Percentiles rank a stretch among this genome's conserved stretches.
These are phyloP conservation scores for Tilletia indica DNA, from an alignment of 1,284 basidiomycete genomes.

Conservation along the genomic window DNA sequence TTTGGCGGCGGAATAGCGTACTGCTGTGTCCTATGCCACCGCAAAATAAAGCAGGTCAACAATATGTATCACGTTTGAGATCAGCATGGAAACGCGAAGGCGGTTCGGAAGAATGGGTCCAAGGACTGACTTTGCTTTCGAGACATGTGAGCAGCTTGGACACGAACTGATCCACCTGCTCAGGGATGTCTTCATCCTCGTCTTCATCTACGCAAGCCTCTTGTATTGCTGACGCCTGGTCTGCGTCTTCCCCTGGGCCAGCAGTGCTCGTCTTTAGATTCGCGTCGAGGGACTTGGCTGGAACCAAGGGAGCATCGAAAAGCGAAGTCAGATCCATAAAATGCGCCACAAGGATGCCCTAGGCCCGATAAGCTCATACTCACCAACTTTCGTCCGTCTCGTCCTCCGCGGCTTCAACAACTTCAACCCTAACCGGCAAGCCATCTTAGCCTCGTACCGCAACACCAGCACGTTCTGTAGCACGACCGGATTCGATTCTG, in stretches of 20 bases:
- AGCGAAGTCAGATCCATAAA: too few species aligned
- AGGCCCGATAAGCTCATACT: background rate
- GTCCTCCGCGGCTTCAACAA: slow-evolving; percentile 34
- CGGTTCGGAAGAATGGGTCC: background rate
- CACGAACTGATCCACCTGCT: slow-evolving; percentile 73
- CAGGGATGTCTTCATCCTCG: slow-evolving; percentile 61
- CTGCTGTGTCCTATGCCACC: slow-evolving; percentile 75
- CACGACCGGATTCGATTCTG: background rate
- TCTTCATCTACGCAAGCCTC: background rate
- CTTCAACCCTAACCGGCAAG: slow-evolving; percentile 44
- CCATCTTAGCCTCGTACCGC: slow-evolving; percentile 50
- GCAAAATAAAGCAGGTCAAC: too few species aligned
- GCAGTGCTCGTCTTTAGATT: background rate
- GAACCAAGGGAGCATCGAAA: background rate
- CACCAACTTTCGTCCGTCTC: background rate
- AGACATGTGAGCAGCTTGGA: slow-evolving; percentile 67
- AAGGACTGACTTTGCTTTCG: slow-evolving; percentile 71
- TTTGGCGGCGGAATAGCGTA: slow-evolving; percentile 93
- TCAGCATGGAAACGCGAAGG: slow-evolving; percentile 3
- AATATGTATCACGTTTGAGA: background rate
- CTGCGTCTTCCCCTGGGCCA: background rate
- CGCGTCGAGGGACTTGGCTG: background rate
- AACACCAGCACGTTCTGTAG: slow-evolving; percentile 34
- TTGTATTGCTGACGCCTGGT: background rate
- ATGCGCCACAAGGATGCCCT: too few species aligned